These are phyloP conservation scores for Blepharisma undulans DNA, from an alignment of 169 alveolate genomes.

Conservation along the genomic window DNA sequence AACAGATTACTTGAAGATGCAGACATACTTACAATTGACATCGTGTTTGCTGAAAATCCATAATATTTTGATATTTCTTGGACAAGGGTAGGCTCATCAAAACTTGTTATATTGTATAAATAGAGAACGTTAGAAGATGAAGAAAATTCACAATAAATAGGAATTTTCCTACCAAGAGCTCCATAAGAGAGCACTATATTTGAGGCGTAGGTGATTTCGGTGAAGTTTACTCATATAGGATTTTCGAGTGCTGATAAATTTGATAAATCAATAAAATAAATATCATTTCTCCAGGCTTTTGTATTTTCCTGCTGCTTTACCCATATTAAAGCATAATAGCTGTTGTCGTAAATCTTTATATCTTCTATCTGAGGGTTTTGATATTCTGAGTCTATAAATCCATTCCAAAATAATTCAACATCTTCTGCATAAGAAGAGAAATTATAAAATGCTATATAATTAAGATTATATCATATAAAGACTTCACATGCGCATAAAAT, in stretches of 20 bases:
- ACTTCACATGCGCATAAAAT: background rate
- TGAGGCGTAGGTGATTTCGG: background rate
- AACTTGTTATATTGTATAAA: background rate
- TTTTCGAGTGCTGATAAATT: background rate
- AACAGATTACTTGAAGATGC: background rate
- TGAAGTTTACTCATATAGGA: background rate
- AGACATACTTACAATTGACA: background rate
- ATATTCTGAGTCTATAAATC: background rate
- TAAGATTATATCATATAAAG: background rate
- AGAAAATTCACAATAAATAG: background rate
- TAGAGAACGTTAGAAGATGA: background rate
- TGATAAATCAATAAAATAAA: no score
- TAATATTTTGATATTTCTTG: background rate
- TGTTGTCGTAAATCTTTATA: no score
- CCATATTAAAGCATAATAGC: background rate
- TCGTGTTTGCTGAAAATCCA: background rate
- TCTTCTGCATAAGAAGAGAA: background rate
- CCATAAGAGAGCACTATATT: background rate
- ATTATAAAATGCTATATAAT: background rate
- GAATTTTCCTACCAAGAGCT: no score
- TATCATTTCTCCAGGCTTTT: background rate
- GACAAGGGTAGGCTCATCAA: background rate
- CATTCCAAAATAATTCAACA: background rate
- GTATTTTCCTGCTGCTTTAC: background rate
- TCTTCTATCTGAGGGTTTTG: background rate